Base-by-base conservation (phyloP, 1,284 basidiomycete species). In the Ceratobasidium sp. region DNA sequence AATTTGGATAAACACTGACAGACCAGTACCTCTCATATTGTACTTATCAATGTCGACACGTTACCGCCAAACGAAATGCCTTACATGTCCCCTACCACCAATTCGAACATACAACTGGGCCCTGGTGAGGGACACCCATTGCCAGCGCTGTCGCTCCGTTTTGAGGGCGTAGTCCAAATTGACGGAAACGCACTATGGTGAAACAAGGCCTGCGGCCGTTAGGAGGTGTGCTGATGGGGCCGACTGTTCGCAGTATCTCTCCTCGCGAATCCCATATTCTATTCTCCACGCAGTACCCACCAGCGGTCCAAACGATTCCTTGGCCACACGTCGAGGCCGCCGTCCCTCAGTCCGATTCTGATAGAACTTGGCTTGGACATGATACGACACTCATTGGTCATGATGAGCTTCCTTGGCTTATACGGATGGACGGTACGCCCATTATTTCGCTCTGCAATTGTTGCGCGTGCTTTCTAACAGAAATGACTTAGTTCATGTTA, bases 131-230 rank as follows among this genome's bases (percentile, higher is more conserved):
- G 84, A 1, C 76, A 87, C 6, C 84, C 86, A 0, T 79, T 92
- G 53, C 88, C 89, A 68, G 83, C 86, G 15, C 78, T 91, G 45
- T 82, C 80, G 68, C 79, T 93, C 52, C 83, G 85, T 34, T 87
- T 93, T 58, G 93, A 96, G 76, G 93, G 93, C 0, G 92, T 94
- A 25, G 84, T 93, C 70, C 85, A 87, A 4, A 84, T 91, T 17
- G 92, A 94, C 70, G 92, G 92, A 27, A 82, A 83, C 17, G 81
- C 96, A 20, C 77, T 90, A 62, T 87, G 90, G 86, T 89, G n/a
- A n/a, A n/a, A n/a, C n/a, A n/a, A n/a, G n/a, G n/a, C n/a, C n/a
- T n/a, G n/a, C n/a, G n/a, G n/a, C n/a, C 22, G 15, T 29, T 7
- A 27, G 13, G 12, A 27, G 72, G 34, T 75, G 74, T 40, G 57